A percentile compares a stretch with the other conserved stretches of the same genome.
These are phyloP conservation scores for Tolypocladium guangdongense DNA, from an alignment of 2,329 filamentous ascomycete genomes.

Conservation along the genomic window DNA sequence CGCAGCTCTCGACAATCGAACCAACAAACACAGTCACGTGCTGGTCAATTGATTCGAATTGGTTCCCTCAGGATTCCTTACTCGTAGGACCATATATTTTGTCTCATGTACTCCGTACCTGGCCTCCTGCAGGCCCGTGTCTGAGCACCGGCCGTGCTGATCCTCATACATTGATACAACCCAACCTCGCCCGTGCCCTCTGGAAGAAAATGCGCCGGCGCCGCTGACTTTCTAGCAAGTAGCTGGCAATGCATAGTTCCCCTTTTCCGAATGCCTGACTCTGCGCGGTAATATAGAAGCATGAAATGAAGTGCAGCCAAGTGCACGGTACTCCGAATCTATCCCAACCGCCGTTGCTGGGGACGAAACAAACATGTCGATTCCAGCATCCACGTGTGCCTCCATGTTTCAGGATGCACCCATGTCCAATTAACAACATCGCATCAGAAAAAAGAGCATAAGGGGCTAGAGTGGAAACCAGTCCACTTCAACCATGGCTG, in stretches of 20 bases:
- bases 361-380: neutral
- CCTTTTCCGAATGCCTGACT: neutral
- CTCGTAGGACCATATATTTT: no score
- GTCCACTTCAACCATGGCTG: neutral
- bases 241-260: conserved; percentile 1
- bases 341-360: neutral
- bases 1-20: no score
- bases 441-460: neutral
- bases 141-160: neutral
- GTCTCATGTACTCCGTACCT: neutral
- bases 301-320: neutral
- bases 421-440: neutral
- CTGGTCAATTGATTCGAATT: neutral
- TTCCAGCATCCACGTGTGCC: neutral
- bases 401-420: neutral
- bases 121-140: neutral
- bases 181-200: neutral
- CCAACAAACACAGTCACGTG: no score
- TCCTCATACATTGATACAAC: neutral
- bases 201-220: neutral
- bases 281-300: neutral
- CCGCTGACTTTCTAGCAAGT: conserved; percentile 1
- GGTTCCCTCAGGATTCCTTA: neutral
- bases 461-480: neutral
- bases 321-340: neutral